Base-by-base conservation (phyloP, 2,329 filamentous ascomycete genomes). In the Venturia pyrina region DNA sequence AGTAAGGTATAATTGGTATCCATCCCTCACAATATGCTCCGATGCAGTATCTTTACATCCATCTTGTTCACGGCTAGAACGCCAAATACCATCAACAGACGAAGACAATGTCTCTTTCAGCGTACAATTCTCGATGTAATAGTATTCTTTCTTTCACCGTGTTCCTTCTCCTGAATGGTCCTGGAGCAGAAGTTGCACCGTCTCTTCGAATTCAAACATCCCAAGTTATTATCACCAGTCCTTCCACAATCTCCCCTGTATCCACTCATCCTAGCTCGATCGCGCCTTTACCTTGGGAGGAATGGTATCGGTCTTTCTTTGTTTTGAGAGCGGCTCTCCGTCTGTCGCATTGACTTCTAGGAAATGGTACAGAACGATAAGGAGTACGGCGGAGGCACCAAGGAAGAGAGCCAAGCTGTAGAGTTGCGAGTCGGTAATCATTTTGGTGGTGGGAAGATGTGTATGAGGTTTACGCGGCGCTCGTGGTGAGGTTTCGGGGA, bases 321-420 rank as follows among this genome's bases (percentile, higher is more conserved):
- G 40, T 10, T 41, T 62, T 13, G 60, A 62, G 37, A 62, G 43
- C 5, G 60, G 60, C 43, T 44, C 60, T 46, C n/a, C 78, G 67
- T 88, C 83, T 70, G 83, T 82, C n/a, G 91, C 86, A 75, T 99
- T 98, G 80, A 96, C 85, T 77, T 98, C 93, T 72, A 99, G 87
- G 80, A 96, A 98, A 78, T 98, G 92, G 79, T 99, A 98, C 37
- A 96, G 79, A 40, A 99, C 87, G 70, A 98, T 97, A 68, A 99
- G 84, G 57, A 97, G 82, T 90, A 98, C 93, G 69, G 93, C 87
- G 50, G 88, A 85, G 65, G 87, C 89, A 80, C 95, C 95, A 67
- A 99, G 89, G 77, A 97, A 93, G 76, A 98, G 87, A 77, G 95
- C 93, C 40, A 99, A 86, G 69, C 85, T 85, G 83, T 98, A 97